Conservation (phyloP, 2,329 filamentous ascomycete species). For the Didymella pinodella region DNA sequence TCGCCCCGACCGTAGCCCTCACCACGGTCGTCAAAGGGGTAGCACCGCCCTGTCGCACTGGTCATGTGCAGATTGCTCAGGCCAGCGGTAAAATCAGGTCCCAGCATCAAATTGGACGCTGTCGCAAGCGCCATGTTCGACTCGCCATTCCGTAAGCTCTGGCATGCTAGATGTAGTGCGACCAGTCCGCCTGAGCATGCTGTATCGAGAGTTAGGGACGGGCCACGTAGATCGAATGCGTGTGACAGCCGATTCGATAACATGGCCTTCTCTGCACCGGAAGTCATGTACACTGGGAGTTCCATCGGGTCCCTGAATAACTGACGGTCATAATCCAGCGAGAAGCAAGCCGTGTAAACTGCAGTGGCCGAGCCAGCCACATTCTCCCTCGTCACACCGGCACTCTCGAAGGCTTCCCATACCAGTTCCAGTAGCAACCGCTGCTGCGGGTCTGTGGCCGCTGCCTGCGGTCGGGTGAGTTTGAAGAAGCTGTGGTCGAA, state of each 20-base stretch:
- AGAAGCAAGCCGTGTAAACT: constrained; percentile 29
- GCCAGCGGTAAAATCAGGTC: constrained; percentile 20
- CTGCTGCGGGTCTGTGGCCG: constrained; percentile 32
- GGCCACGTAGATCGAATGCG: constrained; percentile 1
- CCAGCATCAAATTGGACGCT: constrained; percentile 3
- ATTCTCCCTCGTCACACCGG: constrained; percentile 20
- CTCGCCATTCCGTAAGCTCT: constrained; percentile 1
- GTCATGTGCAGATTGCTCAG: constrained; percentile 1
- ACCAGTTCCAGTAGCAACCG: constrained; percentile 38
- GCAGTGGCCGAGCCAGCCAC: constrained; percentile 31
- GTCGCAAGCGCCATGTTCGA: background rate
- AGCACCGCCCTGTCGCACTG: constrained; percentile 19
- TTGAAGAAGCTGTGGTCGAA: no score
- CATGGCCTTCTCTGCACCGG: constrained; percentile 3
- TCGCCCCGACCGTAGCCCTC: constrained; percentile 43
- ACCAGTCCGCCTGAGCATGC: background rate
- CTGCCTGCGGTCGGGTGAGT: no score
- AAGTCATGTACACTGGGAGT: background rate
- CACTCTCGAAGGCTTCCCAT: constrained; percentile 50
- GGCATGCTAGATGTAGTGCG: constrained; percentile 4
- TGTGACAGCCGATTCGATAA: constrained; percentile 3
- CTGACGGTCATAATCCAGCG: constrained; percentile 22
- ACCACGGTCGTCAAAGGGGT: constrained; percentile 40
- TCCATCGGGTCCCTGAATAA: constrained; percentile 2
- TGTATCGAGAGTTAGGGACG: constrained; percentile 1